Evolutionary conservation across 2,329 filamentous ascomycete species (phyloP).

Genomic region (Seiridium unicorne): DNA sequence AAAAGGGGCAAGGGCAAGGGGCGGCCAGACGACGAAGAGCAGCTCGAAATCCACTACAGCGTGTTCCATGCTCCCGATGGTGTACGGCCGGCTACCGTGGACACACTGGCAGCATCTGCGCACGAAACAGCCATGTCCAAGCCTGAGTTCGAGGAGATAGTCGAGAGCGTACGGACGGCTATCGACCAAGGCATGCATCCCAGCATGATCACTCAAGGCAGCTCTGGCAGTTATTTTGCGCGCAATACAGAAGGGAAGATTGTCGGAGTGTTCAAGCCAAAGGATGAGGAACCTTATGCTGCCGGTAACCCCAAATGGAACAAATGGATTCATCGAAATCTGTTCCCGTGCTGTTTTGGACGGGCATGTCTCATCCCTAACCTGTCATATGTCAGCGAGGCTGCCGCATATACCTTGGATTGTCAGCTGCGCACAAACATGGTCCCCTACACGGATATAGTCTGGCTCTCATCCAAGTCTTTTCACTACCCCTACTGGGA

Average conservation of each 20-base stretch:
- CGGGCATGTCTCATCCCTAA: conserved; percentile 95
- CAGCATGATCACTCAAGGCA: conserved; percentile 94
- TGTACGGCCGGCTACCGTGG: conserved; percentile 74
- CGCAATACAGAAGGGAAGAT: conserved; percentile 89
- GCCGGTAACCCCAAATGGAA: conserved; percentile 99
- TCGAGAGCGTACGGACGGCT: conserved; percentile 85
- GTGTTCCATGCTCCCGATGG: conserved; percentile 94
- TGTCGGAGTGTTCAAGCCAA: conserved; percentile 97
- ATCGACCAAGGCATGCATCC: conserved; percentile 92
- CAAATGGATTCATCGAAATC: conserved; percentile 97
- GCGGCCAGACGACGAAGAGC: conserved; percentile 73
- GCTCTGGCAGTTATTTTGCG: conserved; percentile 97
- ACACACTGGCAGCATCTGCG: conserved; percentile 62
- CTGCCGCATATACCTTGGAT: conserved; percentile 93
- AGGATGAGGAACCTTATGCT: conserved; percentile 97
- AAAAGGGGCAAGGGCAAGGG: conserved; percentile 79
- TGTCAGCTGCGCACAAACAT: conserved; percentile 84
- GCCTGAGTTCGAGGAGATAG: conserved; percentile 80
- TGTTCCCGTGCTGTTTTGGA: conserved; percentile 97
- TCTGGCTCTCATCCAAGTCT: conserved; percentile 90
- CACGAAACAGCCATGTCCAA: conserved; percentile 67
- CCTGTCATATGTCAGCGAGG: conserved; percentile 95
- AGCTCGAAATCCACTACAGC: conserved; percentile 92
- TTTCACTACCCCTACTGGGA: conserved; percentile 99
- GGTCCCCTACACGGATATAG: conserved; percentile 95